These are phyloP conservation scores for Exsudoporus frostii DNA, from an alignment of 768 basidiomycete species.

Conservation along the genomic window DNA sequence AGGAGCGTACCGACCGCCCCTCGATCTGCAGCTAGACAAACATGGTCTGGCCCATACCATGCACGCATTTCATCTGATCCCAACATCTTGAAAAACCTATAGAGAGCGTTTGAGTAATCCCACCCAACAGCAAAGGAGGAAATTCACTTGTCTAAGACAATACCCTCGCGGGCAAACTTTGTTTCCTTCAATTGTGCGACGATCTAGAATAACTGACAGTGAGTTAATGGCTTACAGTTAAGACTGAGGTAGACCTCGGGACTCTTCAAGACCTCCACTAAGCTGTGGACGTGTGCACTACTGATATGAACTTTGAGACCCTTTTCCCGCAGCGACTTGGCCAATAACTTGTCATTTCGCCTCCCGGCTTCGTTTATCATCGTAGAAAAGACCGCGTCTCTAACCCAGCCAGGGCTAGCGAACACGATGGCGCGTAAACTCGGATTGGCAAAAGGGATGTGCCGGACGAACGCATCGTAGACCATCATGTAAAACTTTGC, in stretches of 20 bases:
- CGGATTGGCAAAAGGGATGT: conserved; percentile 78
- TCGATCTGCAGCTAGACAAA: conserved; percentile 84
- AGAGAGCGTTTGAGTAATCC: background rate
- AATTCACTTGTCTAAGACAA: conserved; percentile 79
- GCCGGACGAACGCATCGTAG: conserved; percentile 83
- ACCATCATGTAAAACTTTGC: conserved; percentile 78
- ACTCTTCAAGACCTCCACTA: conserved; percentile 91
- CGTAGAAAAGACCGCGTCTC: conserved; percentile 83
- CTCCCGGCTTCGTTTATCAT: conserved; percentile 77
- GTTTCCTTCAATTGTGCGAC: conserved; percentile 82
- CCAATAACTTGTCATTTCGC: conserved; percentile 79
- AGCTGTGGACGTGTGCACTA: conserved; percentile 92
- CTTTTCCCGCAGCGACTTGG: conserved; percentile 74
- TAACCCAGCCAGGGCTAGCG: conserved; percentile 95
- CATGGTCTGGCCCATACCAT: conserved; percentile 98
- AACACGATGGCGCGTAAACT: conserved; percentile 88
- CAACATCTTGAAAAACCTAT: conserved; percentile 97
- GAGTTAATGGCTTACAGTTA: background rate
- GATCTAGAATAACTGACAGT: conserved; percentile 44
- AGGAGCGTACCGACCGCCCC: conserved; percentile 92
- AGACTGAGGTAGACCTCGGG: conserved; percentile 66
- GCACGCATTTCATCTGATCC: conserved; percentile 92
- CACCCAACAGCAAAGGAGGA: background rate
- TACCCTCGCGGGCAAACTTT: conserved; percentile 92
- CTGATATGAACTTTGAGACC: conserved; percentile 87